Conservation (phyloP, 805 yeast species). For the Wickerhamiella australiensis region DNA sequence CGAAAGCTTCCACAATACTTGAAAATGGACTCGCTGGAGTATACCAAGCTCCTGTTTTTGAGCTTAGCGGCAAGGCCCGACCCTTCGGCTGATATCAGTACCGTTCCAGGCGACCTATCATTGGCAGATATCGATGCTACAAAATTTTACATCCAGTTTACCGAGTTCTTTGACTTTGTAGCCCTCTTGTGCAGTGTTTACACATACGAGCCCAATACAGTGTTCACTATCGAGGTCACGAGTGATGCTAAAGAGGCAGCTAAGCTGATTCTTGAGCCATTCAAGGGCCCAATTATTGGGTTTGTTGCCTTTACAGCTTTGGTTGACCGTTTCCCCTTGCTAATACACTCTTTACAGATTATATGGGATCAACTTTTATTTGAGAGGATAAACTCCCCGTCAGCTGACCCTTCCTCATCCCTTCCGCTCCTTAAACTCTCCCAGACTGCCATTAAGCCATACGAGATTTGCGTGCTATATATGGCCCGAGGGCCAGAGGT, state of each 20-base stretch:
- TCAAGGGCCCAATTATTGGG: conserved; percentile 18
- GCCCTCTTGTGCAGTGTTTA: conserved; percentile 16
- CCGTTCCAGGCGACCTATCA: too few species aligned
- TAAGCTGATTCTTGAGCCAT: conserved; percentile 11
- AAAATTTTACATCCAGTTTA: conserved; percentile 16
- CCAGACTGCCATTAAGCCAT: conserved; percentile 30
- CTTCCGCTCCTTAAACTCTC: conserved; percentile 2
- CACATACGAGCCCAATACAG: conserved; percentile 16
- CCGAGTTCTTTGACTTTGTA: conserved; percentile 16
- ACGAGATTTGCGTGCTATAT: conserved; percentile 33
- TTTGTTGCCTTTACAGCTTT: conserved; percentile 13
- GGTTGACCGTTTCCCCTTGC: conserved; percentile 14
- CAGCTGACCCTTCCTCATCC: neutral
- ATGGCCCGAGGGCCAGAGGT: conserved; percentile 28
- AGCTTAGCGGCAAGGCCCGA: conserved; percentile 12
- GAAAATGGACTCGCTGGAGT: conserved; percentile 6
- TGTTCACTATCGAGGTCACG: neutral
- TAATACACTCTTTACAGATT: conserved; percentile 34
- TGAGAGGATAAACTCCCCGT: conserved; percentile 15
- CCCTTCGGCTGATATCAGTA: neutral
- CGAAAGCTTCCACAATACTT: conserved; percentile 14
- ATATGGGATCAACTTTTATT: conserved; percentile 36
- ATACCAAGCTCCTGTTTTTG: conserved; percentile 15
- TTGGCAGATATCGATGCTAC: neutral
- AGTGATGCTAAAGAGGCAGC: conserved; percentile 4